phyloP scores from a whole-genome alignment of 164 flowering plant species.

The Warburgia ugandensis region DNA sequence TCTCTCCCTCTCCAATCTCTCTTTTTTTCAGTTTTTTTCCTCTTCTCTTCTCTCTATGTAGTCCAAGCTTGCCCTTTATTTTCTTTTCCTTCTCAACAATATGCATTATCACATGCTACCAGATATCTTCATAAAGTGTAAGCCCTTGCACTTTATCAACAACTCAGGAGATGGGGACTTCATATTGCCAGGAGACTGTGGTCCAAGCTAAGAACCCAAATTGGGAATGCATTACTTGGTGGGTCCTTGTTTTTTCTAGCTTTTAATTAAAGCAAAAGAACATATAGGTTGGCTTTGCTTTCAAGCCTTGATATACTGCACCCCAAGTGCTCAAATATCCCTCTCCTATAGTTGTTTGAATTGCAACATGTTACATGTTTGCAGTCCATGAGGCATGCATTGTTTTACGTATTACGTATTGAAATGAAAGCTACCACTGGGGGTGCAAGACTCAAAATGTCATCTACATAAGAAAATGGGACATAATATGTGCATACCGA shows the following conservation, averaged over 20 bases:
- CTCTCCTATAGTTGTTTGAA: too few species aligned
- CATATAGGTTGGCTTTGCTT: slow-evolving; percentile 13
- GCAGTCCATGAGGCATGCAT: too few species aligned
- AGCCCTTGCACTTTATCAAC: slow-evolving; percentile 13
- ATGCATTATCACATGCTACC: slow-evolving; percentile 35
- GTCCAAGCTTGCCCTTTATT: slow-evolving; percentile 24
- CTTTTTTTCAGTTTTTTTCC: background rate
- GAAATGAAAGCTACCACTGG: too few species aligned
- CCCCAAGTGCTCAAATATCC: too few species aligned
- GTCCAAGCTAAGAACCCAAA: slow-evolving; percentile 19
- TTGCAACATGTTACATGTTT: too few species aligned
- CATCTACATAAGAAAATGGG: too few species aligned
- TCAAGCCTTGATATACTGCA: too few species aligned
- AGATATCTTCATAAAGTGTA: slow-evolving; percentile 41
- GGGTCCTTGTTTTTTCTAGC: slow-evolving; percentile 15
- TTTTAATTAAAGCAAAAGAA: slow-evolving; percentile 27
- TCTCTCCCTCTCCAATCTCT: background rate
- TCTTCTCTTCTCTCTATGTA: slow-evolving; percentile 23
- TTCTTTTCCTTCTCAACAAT: slow-evolving; percentile 13
- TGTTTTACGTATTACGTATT: too few species aligned
- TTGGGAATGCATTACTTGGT: slow-evolving; percentile 14
- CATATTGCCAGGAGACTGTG: slow-evolving; percentile 15
- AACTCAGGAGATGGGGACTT: too few species aligned
- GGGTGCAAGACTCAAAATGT: too few species aligned
- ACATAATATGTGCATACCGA: too few species aligned